Conservation (phyloP, 2,329 filamentous ascomycete genomes). For the Clarireedia hainanense region DNA sequence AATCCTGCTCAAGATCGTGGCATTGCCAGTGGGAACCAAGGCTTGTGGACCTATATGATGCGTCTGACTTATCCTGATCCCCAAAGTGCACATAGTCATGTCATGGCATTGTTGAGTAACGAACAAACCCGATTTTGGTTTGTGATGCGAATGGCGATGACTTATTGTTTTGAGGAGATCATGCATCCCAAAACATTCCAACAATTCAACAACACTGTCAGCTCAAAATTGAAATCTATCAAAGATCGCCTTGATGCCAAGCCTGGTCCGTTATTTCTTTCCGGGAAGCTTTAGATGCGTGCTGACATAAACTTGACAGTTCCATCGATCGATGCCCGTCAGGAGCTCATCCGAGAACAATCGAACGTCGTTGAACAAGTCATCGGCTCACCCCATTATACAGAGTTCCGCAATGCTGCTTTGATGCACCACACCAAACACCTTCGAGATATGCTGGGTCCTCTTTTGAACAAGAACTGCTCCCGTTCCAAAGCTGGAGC, state of each 20-base stretch:
- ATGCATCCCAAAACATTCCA: constrained; percentile 31
- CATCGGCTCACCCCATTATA: constrained; percentile 30
- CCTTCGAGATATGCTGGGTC: constrained; percentile 37
- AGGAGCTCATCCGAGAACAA: constrained; percentile 32
- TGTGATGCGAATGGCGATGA: constrained; percentile 32
- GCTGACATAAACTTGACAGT: constrained; percentile 11
- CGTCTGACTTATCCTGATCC: constrained; percentile 23
- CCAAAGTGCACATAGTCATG: constrained; percentile 30
- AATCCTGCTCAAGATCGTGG: constrained; percentile 12
- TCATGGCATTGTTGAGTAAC: constrained; percentile 30
- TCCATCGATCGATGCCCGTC: constrained; percentile 21
- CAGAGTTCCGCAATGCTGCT: constrained; percentile 15
- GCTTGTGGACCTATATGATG: constrained; percentile 34
- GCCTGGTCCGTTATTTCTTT: constrained; percentile 24
- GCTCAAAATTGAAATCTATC: constrained; percentile 19
- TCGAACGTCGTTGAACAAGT: constrained; percentile 33
- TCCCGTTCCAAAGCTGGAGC: constrained; percentile 32
- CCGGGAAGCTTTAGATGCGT: neutral
- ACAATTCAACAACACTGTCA: constrained; percentile 24
- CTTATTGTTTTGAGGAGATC: constrained; percentile 32
- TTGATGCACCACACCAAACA: constrained; percentile 19
- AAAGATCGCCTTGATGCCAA: constrained; percentile 11
- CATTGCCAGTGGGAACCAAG: constrained; percentile 19
- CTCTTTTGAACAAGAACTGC: constrained; percentile 33
- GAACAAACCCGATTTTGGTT: constrained; percentile 29